These are phyloP conservation scores for Calonectria ilicicola DNA, from an alignment of 2,329 filamentous ascomycete genomes.

Conservation along the genomic window DNA sequence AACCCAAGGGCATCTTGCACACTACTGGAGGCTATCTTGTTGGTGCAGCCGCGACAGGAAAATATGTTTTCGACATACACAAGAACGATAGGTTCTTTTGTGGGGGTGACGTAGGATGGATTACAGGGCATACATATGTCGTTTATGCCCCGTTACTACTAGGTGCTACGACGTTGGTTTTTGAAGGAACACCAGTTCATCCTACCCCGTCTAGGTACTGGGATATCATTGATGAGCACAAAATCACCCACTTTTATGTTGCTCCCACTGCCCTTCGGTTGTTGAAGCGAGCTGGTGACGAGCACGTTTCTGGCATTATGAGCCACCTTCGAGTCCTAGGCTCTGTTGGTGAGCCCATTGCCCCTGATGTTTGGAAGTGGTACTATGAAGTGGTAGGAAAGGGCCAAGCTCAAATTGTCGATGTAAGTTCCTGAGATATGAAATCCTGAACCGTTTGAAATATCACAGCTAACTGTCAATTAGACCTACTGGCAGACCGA, in stretches of 20 bases:
- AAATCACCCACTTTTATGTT: slow-evolving; percentile 95
- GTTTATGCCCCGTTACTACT: slow-evolving; percentile 92
- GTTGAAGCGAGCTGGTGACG: slow-evolving; percentile 89
- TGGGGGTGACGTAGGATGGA: slow-evolving; percentile 96
- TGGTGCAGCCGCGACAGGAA: slow-evolving; percentile 88
- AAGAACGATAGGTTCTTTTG: slow-evolving; percentile 91
- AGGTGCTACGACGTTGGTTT: slow-evolving; percentile 90
- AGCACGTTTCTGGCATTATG: slow-evolving; percentile 82
- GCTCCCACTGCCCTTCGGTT: slow-evolving; percentile 90
- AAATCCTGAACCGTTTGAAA: too few relatives aligned
- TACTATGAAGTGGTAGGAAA: slow-evolving; percentile 93
- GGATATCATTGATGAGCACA: slow-evolving; percentile 92
- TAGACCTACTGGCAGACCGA: slow-evolving; percentile 99
- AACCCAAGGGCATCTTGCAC: slow-evolving; percentile 97
- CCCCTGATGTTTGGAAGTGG: slow-evolving; percentile 99
- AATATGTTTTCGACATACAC: slow-evolving; percentile 97
- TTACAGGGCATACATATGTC: slow-evolving; percentile 95
- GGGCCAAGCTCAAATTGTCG: slow-evolving; percentile 88
- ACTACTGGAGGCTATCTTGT: slow-evolving; percentile 90
- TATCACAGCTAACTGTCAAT: slow-evolving; percentile 48
- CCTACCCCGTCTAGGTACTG: slow-evolving; percentile 95
- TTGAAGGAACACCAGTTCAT: slow-evolving; percentile 94
- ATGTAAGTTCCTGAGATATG: slow-evolving; percentile 73
- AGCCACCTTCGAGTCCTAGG: slow-evolving; percentile 85
- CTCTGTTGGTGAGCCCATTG: slow-evolving; percentile 94